Percentiles rank a stretch among this genome's conserved stretches.
These are phyloP conservation scores for Pyrenophora tritici-repentis DNA, from an alignment of 2,329 filamentous ascomycete genomes.

Conservation along the genomic window DNA sequence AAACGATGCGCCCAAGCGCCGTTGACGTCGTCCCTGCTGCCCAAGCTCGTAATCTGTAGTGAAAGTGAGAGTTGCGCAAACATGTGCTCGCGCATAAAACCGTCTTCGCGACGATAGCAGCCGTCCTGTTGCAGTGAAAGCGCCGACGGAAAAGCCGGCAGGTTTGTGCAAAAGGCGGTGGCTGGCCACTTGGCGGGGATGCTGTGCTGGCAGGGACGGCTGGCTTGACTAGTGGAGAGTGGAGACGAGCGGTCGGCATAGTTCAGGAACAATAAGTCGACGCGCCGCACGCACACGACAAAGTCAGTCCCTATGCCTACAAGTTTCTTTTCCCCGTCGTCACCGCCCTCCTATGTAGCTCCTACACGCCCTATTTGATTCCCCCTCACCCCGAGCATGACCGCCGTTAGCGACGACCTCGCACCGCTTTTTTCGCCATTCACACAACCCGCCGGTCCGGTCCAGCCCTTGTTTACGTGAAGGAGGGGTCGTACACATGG, in stretches of 20 bases:
- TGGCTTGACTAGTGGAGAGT: conserved; percentile 12
- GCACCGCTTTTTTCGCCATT: conserved; percentile 7
- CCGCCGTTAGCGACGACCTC: conserved; percentile 11
- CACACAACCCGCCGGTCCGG: conserved; percentile 1
- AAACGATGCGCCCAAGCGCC: conserved; percentile 14
- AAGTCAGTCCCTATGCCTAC: neutral
- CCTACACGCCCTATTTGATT: neutral
- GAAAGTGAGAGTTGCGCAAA: neutral
- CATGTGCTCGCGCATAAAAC: neutral
- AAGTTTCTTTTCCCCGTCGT: conserved; percentile 1
- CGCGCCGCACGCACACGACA: conserved; percentile 8
- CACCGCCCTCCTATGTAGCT: conserved; percentile 13
- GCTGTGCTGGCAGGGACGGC: conserved; percentile 16
- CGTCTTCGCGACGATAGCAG: neutral
- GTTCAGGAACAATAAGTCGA: conserved; percentile 18
- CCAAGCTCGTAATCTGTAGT: neutral
- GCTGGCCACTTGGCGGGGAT: conserved; percentile 23
- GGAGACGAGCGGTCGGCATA: conserved; percentile 5
- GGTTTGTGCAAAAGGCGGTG: conserved; percentile 7
- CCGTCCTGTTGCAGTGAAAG: conserved; percentile 5
- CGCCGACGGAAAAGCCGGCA: conserved; percentile 9
- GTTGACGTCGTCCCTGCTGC: conserved; percentile 20
- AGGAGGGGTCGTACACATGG: conserved; percentile 25
- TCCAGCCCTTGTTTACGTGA: neutral
- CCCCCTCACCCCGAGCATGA: conserved; percentile 23